phyloP scores from a whole-genome alignment of 345 rosid species.

The Citrus cavaleriei region DNA sequence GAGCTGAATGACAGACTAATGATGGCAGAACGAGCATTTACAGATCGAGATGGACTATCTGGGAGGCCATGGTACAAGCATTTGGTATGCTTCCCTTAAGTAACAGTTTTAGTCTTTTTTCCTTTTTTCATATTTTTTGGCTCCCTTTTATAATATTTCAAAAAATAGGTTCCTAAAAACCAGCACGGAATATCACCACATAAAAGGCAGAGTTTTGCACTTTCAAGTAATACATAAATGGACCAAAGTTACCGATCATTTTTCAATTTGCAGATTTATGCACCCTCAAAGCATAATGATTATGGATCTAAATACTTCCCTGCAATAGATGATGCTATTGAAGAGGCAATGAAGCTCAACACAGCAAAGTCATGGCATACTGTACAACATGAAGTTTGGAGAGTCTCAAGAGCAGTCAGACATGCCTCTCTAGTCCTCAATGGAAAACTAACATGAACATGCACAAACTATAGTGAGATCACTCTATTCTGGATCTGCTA shows the following conservation, averaged over 20 bases:
- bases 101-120: background rate
- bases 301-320: conserved; percentile 79
- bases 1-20: conserved; percentile 72
- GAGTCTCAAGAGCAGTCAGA: conserved; percentile 66
- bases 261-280: conserved; percentile 50
- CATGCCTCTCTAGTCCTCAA: conserved; percentile 62
- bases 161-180: background rate
- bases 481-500: background rate
- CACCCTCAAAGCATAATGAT: conserved; percentile 64
- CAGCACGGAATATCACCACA: background rate
- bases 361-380: conserved; percentile 53
- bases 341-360: conserved; percentile 44
- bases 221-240: background rate
- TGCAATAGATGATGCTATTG: conserved; percentile 68
- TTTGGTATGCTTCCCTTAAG: conserved; percentile 37
- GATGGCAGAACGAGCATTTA: conserved; percentile 79
- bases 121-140: too few relatives aligned
- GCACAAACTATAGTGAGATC: background rate
- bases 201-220: background rate
- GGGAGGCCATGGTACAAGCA: conserved; percentile 73
- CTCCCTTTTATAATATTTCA: background rate
- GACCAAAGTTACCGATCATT: background rate
- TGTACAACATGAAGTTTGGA: conserved; percentile 83
- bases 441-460: conserved; percentile 57
- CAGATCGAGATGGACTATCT: conserved; percentile 69